These are phyloP conservation scores for Suhomyces sp. DNA, from an alignment of 805 yeast genomes.

Conservation along the genomic window DNA sequence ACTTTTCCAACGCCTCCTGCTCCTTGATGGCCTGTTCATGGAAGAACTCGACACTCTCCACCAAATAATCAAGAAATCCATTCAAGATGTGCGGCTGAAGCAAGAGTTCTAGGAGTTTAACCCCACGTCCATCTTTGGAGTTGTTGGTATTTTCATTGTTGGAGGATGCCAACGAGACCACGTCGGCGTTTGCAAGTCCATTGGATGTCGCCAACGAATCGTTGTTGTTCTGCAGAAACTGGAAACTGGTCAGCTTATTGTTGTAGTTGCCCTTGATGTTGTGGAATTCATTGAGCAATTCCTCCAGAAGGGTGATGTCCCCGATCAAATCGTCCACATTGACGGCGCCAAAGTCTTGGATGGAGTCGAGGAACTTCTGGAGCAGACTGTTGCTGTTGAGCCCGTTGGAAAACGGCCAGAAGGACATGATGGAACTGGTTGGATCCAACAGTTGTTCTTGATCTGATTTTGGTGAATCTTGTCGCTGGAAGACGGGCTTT, in stretches of 20 bases:
- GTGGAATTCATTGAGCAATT: conserved; percentile 37
- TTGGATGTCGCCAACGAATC: conserved; percentile 7
- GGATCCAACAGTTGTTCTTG: neutral
- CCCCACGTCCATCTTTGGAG: conserved; percentile 37
- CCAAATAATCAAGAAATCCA: conserved; percentile 66
- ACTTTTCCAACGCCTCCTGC: conserved; percentile 17
- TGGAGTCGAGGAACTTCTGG: conserved; percentile 40
- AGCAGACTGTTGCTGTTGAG: conserved; percentile 37
- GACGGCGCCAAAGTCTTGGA: conserved; percentile 31
- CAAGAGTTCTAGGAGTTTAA: conserved; percentile 71
- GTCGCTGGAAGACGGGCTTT: too few species aligned
- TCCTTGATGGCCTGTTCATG: conserved; percentile 27
- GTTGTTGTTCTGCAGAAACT: conserved; percentile 26
- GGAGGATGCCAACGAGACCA: conserved; percentile 35
- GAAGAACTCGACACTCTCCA: conserved; percentile 48
- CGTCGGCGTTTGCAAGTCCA: conserved; percentile 22
- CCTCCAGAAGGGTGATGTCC: conserved; percentile 36
- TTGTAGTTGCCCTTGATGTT: conserved; percentile 36
- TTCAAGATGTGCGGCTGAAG: conserved; percentile 74
- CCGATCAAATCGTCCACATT: conserved; percentile 33
- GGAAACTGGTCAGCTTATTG: conserved; percentile 25
- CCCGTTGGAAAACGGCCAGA: conserved; percentile 46
- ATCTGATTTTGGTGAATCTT: neutral
- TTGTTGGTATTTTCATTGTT: conserved; percentile 26
- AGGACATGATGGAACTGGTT: conserved; percentile 31